Percentiles rank a stretch among this genome's conserved stretches.
Evolutionary conservation across 2,329 filamentous ascomycete species (phyloP).

Genomic region (Aspergillus novoparasiticus): DNA sequence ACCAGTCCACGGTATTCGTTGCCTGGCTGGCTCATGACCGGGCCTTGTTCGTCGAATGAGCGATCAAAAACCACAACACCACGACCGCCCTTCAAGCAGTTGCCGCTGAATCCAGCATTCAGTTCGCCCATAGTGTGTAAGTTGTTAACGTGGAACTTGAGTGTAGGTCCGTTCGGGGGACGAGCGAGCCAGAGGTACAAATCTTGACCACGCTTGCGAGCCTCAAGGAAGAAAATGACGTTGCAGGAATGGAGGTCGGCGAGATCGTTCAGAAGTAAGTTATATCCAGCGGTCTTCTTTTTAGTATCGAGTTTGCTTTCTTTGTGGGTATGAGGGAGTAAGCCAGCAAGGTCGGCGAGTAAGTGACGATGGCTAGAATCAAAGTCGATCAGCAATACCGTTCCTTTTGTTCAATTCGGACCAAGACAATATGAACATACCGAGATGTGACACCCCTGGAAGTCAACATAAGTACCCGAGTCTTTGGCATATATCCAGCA

Average conservation of each 20-base stretch:
- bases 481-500: conserved; percentile 46
- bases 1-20: conserved; percentile 54
- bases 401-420: background rate
- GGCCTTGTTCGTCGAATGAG: conserved; percentile 73
- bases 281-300: conserved; percentile 64
- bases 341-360: conserved; percentile 80
- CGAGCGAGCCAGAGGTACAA: conserved; percentile 93
- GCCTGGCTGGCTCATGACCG: conserved; percentile 68
- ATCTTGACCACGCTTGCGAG: conserved; percentile 83
- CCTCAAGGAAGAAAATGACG: conserved; percentile 93
- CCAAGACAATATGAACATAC: conserved; percentile 48
- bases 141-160: conserved; percentile 58
- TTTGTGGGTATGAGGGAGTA: conserved; percentile 90
- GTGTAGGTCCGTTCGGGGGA: conserved; percentile 77
- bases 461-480: conserved; percentile 81
- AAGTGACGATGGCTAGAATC: conserved; percentile 80
- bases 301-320: conserved; percentile 98
- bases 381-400: conserved; percentile 3
- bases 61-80: conserved; percentile 91
- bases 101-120: conserved; percentile 79
- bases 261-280: conserved; percentile 75
- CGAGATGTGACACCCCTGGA: conserved; percentile 90
- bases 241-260: conserved; percentile 88
- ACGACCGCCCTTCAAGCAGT: conserved; percentile 90
- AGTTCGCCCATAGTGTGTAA: conserved; percentile 97